These are phyloP conservation scores for Xylaria scruposa DNA, from an alignment of 495 filamentous ascomycete genomes.

Conservation along the genomic window DNA sequence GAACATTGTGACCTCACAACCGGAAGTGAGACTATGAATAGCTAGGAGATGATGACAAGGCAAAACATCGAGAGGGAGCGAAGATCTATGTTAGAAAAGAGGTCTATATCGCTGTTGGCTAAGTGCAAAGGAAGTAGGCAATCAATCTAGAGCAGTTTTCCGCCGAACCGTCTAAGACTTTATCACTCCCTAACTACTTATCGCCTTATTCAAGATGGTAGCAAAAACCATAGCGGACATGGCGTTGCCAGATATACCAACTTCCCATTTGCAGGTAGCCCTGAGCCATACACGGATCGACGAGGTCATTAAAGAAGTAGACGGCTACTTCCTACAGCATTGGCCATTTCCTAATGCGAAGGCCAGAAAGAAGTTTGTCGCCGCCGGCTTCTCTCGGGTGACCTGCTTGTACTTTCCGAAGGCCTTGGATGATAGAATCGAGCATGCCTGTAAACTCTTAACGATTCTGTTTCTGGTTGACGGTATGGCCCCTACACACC, in stretches of 20 bases:
- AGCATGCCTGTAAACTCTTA: slow-evolving; percentile 42
- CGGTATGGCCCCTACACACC: slow-evolving; percentile 33
- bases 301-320: slow-evolving; percentile 34
- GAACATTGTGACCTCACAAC: too few species aligned
- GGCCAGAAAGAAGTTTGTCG: slow-evolving; percentile 41
- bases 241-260: not conserved
- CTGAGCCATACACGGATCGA: not conserved
- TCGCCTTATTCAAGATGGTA: too few species aligned
- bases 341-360: slow-evolving; percentile 43
- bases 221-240: not conserved
- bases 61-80: too few species aligned
- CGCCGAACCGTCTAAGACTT: too few species aligned
- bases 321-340: slow-evolving; percentile 47
- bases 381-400: slow-evolving; percentile 43
- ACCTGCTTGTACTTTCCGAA: slow-evolving; percentile 48
- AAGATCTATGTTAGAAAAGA: too few species aligned
- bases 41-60: too few species aligned
- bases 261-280: not conserved
- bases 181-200: too few species aligned
- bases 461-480: slow-evolving; percentile 47
- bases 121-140: too few species aligned
- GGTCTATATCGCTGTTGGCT: too few species aligned
- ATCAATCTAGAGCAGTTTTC: too few species aligned
- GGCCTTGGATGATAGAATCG: slow-evolving; percentile 45
- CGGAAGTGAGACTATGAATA: too few species aligned